Base-by-base conservation (phyloP, 1,284 basidiomycete genomes). In the Grifola frondosa region DNA sequence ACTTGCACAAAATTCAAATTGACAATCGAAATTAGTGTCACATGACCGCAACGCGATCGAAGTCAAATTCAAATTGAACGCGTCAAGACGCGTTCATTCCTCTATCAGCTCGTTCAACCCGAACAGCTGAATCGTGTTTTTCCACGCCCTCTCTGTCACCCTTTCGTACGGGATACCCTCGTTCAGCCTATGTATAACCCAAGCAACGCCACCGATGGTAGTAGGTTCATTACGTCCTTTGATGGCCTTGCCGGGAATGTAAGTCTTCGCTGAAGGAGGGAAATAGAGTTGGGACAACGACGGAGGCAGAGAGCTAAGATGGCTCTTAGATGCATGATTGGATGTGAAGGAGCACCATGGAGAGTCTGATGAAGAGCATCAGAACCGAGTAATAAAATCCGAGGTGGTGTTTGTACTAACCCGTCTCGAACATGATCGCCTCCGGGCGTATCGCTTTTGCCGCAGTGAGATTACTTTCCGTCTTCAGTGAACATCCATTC, bases 401-500 rank as follows among this genome's bases (percentile, higher is more conserved):
- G 7, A 13, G 5, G 28, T 8, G 24, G 28, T n/a, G n/a, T n/a
- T n/a, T n/a, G n/a, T 11, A 60, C 70, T 43, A 32, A 83, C 88
- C 86, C 33, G 89, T 93, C 63, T 96, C 92, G 10, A 96, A 70
- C 69, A 94, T 71, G 35, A 96, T 64, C 42, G 71, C 72, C 23
- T 84, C 80, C 3, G 80, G 70, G 1, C 76, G 84, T 21, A 95
- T 78, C 3, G 71, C 62, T 44, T 77, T 77, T 7, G 81, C 73
- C 2, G 80, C 74, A 1, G 74, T 66, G 1, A 95, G 65, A 54
- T 89, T 90, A 36, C 84, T 81, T 29, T 75, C 70, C 0, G 88
- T 91, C 66, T 94, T 95, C 50, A 96, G 66, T 3, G 84, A 86
- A 61, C 92, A 94, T 1, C 91, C 91, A 52, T 93, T 93, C 42